phyloP scores from a whole-genome alignment of 140 eudicot species.

The Eryngium alpinum region DNA sequence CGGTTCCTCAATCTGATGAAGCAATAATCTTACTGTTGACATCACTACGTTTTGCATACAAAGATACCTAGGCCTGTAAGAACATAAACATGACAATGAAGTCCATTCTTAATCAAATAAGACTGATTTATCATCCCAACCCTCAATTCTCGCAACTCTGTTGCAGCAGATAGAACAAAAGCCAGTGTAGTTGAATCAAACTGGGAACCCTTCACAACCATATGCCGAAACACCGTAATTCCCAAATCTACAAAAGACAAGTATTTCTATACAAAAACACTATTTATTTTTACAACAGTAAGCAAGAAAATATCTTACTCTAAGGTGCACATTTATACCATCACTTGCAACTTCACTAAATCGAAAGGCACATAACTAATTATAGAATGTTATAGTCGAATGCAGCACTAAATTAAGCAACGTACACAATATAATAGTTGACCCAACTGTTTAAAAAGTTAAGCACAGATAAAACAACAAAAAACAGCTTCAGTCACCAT shows the following conservation, averaged over 20 bases:
- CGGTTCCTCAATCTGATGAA: conserved; percentile 48
- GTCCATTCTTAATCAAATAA: conserved; percentile 60
- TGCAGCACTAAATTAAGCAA: too few relatives aligned
- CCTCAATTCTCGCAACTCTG: conserved; percentile 62
- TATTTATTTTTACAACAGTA: too few relatives aligned
- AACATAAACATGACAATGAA: conserved; percentile 53
- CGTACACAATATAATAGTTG: too few relatives aligned
- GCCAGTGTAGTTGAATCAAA: conserved; percentile 79
- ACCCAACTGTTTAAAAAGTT: too few relatives aligned
- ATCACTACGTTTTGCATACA: conserved; percentile 69
- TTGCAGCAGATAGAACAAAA: conserved; percentile 56
- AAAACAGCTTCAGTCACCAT: too few relatives aligned
- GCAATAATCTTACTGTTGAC: conserved; percentile 44
- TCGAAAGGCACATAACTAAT: too few relatives aligned
- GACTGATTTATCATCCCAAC: conserved; percentile 60
- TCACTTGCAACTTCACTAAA: too few relatives aligned
- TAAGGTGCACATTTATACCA: too few relatives aligned
- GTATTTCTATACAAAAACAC: too few relatives aligned
- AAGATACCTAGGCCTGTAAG: conserved; percentile 70
- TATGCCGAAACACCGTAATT: conserved; percentile 40
- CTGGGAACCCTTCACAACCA: conserved; percentile 34
- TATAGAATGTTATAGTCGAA: too few relatives aligned
- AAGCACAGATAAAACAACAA: too few relatives aligned
- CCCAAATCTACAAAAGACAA: conserved; percentile 46
- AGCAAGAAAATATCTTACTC: too few relatives aligned